A percentile compares a stretch with the other conserved stretches of the same genome.
phyloP scores from a whole-genome alignment of 805 yeast genomes.

The Yarrowia divulgata region DNA sequence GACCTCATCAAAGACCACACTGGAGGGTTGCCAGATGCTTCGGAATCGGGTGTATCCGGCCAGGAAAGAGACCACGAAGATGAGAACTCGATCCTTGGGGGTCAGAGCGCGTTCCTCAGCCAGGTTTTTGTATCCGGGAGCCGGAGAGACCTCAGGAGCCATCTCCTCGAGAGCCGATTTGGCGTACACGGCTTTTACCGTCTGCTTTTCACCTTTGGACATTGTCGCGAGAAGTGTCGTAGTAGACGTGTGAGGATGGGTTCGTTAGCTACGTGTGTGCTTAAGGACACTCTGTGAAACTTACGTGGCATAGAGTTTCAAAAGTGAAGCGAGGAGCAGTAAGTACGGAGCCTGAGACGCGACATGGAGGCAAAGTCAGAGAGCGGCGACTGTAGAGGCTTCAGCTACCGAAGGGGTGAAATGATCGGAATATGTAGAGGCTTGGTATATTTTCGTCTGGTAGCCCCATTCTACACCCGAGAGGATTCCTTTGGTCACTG shows the following conservation, averaged over 20 bases:
- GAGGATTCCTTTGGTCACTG: background rate
- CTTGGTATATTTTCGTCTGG: too few relatives aligned
- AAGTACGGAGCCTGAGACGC: conserved; percentile 4
- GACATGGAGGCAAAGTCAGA: background rate
- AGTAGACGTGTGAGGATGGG: conserved; percentile 23
- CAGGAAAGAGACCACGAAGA: conserved; percentile 55
- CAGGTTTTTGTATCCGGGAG: conserved; percentile 31
- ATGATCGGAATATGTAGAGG: too few relatives aligned
- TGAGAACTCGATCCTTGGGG: conserved; percentile 42
- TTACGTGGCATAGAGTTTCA: conserved; percentile 33
- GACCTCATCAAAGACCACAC: conserved; percentile 86
- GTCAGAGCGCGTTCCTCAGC: conserved; percentile 34
- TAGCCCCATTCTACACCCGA: too few relatives aligned
- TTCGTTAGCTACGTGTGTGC: conserved; percentile 28
- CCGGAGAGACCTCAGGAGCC: conserved; percentile 33
- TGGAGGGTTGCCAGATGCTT: conserved; percentile 69
- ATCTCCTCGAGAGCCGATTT: conserved; percentile 39
- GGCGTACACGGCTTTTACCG: conserved; percentile 27
- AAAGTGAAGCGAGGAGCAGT: conserved; percentile 21
- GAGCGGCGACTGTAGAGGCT: background rate
- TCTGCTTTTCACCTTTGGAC: conserved; percentile 37
- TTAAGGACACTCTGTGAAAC: conserved; percentile 38
- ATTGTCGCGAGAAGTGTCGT: conserved; percentile 33
- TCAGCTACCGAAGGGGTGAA: too few relatives aligned
- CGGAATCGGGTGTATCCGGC: conserved; percentile 68